Percentiles rank a stretch among this genome's conserved stretches.
phyloP scores from a whole-genome alignment of 2,329 filamentous ascomycete genomes.

The Fusarium sp. region DNA sequence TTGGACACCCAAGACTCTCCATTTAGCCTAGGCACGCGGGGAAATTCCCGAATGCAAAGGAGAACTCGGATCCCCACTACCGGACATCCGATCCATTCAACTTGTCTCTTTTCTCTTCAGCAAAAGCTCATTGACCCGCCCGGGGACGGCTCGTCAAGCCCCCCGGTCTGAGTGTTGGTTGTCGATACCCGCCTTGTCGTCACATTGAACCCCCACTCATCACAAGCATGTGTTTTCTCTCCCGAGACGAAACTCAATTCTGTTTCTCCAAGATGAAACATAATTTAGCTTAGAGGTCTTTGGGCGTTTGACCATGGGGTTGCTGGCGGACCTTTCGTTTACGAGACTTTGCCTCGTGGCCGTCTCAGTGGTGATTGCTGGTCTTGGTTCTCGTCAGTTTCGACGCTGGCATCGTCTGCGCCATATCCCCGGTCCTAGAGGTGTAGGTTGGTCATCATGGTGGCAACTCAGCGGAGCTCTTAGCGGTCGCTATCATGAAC shows the following conservation, averaged over 20 bases:
- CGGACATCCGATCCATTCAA: neutral
- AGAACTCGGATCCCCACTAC: neutral
- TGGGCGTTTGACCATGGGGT: conserved; percentile 18
- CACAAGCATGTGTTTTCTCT: neutral
- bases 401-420: conserved; percentile 43
- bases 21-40: neutral
- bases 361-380: neutral
- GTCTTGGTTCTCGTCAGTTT: neutral
- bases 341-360: neutral
- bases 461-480: conserved; percentile 44
- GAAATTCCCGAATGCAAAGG: neutral
- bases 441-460: conserved; percentile 43
- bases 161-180: neutral
- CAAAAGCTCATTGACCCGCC: neutral
- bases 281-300: neutral
- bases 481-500: conserved; percentile 43
- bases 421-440: conserved; percentile 42
- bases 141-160: neutral
- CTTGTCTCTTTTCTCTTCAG: neutral
- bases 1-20: neutral
- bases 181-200: neutral
- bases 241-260: neutral
- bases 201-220: neutral
- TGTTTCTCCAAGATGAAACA: neutral
- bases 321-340: conserved; percentile 3